A percentile compares a stretch with the other conserved stretches of the same genome.
phyloP scores from a whole-genome alignment of 805 yeast genomes.

The Ascoidea rubescens region DNA sequence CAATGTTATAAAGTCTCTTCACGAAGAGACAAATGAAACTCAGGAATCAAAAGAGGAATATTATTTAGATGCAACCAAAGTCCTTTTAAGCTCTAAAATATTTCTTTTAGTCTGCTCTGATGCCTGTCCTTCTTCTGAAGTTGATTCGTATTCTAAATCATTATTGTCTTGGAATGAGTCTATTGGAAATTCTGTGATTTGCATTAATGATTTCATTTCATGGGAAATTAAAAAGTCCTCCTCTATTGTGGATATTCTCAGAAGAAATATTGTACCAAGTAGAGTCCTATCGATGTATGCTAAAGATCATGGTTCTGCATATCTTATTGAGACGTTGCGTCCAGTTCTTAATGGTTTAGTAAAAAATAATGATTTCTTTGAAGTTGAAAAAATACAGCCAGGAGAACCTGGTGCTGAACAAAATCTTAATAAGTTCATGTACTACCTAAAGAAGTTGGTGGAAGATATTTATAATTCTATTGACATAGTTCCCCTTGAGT shows the following conservation, averaged over 20 bases:
- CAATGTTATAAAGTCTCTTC: constrained; percentile 34
- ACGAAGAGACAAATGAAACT: constrained; percentile 5
- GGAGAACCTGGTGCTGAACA: constrained; percentile 6
- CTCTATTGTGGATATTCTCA: constrained; percentile 30
- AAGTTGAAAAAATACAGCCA: constrained; percentile 43
- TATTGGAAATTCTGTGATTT: not conserved
- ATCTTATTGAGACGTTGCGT: constrained; percentile 35
- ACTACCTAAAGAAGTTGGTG: constrained; percentile 41
- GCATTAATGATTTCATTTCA: not conserved
- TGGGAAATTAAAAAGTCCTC: constrained; percentile 9
- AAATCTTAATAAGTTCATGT: constrained; percentile 33
- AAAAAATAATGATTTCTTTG: constrained; percentile 38
- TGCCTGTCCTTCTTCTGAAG: not conserved
- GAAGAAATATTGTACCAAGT: constrained; percentile 76
- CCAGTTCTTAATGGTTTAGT: constrained; percentile 45
- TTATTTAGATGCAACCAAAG: not conserved
- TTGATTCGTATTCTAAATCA: not conserved
- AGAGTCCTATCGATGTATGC: constrained; percentile 64
- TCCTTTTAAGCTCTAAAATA: not conserved
- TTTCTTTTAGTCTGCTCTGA: not conserved
- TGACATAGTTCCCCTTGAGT: constrained; percentile 53
- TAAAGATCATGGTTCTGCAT: constrained; percentile 45
- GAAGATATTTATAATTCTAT: constrained; percentile 43
- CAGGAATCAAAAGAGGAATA: not conserved
- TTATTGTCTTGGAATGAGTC: not conserved